Evolutionary conservation across 2,329 filamentous ascomycete species (phyloP), one percentile per base, ranked within the genome.

Genomic region (Dactylonectria estremocensis): DNA sequence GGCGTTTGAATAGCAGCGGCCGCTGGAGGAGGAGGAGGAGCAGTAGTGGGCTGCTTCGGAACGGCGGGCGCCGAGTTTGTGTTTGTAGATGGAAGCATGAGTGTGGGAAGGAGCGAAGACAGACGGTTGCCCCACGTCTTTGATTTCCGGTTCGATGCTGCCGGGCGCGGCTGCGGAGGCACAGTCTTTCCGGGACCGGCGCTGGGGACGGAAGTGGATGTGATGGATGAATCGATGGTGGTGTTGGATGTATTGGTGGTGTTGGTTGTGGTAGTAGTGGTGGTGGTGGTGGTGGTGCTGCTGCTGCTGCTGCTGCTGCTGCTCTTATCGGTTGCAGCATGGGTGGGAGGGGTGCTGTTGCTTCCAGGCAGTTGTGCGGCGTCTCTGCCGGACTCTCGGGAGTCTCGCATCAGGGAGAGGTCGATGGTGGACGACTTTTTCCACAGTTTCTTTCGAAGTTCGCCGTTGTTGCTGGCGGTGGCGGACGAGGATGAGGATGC

Each of bases 31-130:
- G 49, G 72, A 66, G 76, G 72, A 64, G 74, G 72, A 67, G 61
- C 61, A 72, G 62, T 68, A 46, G 70, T 65, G 56, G 70, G 61
- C 16, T 61, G 68, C 62, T 65, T 79, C 46, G 68, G 71, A 40
- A 77, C 58, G 49, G 71, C 62, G 61, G 71, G 69, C 37, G 69
- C 62, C 40, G 74, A 62, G 69, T 81, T 80, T 77, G 76, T 43
- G 13, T 28, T 28, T 28, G 35, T 65, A 56, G 76, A 69, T 48
- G 77, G 75, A 63, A 78, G 60, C 53, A 79, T 83, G 77, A 84
- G 81, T 72, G 79, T 77, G 54, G 80, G 82, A 53, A 82, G 72
- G 48, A 82, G 73, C 20, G 78, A 77, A 48, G 80, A 81, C 49
- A 81, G 67, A 65, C 81, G 80, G 55, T 76, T 72, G 63, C 77